Conservation (phyloP, 805 yeast genomes). For the Candida nonsorbophila region DNA sequence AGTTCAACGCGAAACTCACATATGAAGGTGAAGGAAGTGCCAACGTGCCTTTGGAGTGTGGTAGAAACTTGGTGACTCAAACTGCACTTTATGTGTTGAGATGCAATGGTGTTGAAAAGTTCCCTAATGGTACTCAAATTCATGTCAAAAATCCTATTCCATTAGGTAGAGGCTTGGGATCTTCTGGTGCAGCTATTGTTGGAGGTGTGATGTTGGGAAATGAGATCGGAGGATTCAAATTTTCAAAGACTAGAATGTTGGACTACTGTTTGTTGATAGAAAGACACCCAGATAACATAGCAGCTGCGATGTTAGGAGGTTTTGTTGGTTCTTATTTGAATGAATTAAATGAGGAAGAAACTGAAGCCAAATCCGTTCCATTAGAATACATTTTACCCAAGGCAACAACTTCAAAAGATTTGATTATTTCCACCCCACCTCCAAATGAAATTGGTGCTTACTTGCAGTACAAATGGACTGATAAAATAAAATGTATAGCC, state of each 20-base stretch:
- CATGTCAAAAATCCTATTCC: slow-evolving; percentile 90
- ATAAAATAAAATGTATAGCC: slow-evolving; percentile 79
- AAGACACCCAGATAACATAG: slow-evolving; percentile 96
- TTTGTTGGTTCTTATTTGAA: slow-evolving; percentile 93
- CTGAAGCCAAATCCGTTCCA: slow-evolving; percentile 66
- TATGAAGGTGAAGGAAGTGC: slow-evolving; percentile 82
- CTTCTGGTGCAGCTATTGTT: slow-evolving; percentile 97
- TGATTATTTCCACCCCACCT: slow-evolving; percentile 40
- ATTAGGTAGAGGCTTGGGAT: slow-evolving; percentile 93
- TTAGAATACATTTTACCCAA: slow-evolving; percentile 78
- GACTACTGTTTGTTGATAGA: slow-evolving; percentile 97
- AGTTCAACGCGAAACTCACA: slow-evolving; percentile 61
- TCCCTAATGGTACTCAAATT: slow-evolving; percentile 80
- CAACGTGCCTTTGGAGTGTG: slow-evolving; percentile 72
- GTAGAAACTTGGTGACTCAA: slow-evolving; percentile 80
- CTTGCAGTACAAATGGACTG: slow-evolving; percentile 78
- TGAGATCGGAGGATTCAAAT: slow-evolving; percentile 68
- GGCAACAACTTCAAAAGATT: slow-evolving; percentile 58
- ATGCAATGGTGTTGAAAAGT: slow-evolving; percentile 67
- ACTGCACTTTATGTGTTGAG: slow-evolving; percentile 90
- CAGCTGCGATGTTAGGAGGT: slow-evolving; percentile 99
- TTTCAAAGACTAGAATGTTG: slow-evolving; percentile 75
- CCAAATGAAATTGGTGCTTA: slow-evolving; percentile 86
- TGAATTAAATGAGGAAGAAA: slow-evolving; percentile 68
- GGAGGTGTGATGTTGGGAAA: slow-evolving; percentile 92